Evolutionary conservation across 176 grass and related monocot genomes (phyloP).

Genomic region (Hyparrhenia diplandra): DNA sequence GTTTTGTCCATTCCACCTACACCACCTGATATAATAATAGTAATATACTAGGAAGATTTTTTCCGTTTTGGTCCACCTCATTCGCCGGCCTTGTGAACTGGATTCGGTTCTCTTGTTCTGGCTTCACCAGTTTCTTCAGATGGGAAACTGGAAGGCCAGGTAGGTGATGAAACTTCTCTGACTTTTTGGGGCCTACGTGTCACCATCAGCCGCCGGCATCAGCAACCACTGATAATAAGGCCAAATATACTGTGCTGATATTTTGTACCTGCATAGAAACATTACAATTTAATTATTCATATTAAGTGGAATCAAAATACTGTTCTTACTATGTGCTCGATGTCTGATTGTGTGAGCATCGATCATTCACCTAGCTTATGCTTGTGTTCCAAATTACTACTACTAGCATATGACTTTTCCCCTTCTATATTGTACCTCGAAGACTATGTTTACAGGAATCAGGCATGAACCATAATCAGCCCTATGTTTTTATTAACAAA

Average conservation of each 20-base stretch:
- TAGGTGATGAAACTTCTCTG: neutral
- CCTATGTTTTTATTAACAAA: neutral
- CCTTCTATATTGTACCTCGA: neutral
- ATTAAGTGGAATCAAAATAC: neutral
- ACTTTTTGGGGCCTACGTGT: neutral
- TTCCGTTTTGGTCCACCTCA: neutral
- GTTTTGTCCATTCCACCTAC: neutral
- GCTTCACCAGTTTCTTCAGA: neutral
- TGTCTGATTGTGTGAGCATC: too few relatives aligned
- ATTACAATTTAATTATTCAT: neutral
- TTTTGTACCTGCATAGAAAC: neutral
- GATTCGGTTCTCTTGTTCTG: neutral
- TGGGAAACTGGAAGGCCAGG: neutral
- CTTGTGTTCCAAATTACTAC: too few relatives aligned
- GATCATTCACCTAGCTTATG: too few relatives aligned
- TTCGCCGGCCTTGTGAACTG: neutral
- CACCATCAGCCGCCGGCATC: neutral
- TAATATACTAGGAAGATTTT: neutral
- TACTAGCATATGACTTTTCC: too few relatives aligned
- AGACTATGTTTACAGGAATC: neutral
- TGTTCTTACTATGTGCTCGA: neutral
- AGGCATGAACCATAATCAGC: neutral
- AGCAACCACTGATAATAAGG: neutral
- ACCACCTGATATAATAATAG: neutral
- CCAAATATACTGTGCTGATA: neutral